A percentile compares a stretch with the other conserved stretches of the same genome.
These are phyloP conservation scores for Gastrolobium bilobum DNA, from an alignment of 306 rosid species.

Conservation along the genomic window DNA sequence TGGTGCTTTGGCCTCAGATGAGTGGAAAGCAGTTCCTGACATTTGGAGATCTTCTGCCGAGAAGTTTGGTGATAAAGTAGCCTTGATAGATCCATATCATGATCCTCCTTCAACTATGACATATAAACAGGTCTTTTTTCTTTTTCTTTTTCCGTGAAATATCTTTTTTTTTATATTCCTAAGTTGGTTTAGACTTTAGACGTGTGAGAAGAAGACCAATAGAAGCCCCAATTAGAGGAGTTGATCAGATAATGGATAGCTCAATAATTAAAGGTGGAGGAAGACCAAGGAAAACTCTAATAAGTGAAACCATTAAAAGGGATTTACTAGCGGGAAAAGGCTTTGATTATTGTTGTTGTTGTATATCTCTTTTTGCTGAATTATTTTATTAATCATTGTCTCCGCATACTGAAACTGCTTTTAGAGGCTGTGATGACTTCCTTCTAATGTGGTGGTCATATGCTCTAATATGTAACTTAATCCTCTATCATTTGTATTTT, in stretches of 20 bases:
- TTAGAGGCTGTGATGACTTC: constrained; percentile 24
- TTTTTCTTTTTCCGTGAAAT: neutral
- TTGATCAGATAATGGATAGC: neutral
- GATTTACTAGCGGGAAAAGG: neutral
- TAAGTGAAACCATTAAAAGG: neutral
- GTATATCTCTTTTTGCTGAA: neutral
- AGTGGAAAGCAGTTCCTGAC: constrained; percentile 96
- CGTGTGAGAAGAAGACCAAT: constrained; percentile 6
- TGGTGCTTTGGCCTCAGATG: constrained; percentile 59
- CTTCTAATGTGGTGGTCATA: constrained; percentile 7
- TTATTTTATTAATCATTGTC: constrained; percentile 9
- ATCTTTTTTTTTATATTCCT: constrained; percentile 1
- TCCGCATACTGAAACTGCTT: constrained; percentile 11
- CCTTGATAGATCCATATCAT: constrained; percentile 83
- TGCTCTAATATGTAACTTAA: neutral
- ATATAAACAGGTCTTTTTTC: constrained; percentile 63
- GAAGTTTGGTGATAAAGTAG: constrained; percentile 80
- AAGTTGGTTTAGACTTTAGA: neutral
- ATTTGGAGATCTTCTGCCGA: constrained; percentile 93
- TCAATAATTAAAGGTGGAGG: neutral
- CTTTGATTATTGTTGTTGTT: neutral
- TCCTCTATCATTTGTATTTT: neutral
- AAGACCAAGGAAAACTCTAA: neutral
- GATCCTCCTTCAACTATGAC: constrained; percentile 88
- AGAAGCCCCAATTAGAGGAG: neutral